These are phyloP conservation scores for Boletellus ananas DNA, from an alignment of 768 basidiomycete species.

Conservation along the genomic window DNA sequence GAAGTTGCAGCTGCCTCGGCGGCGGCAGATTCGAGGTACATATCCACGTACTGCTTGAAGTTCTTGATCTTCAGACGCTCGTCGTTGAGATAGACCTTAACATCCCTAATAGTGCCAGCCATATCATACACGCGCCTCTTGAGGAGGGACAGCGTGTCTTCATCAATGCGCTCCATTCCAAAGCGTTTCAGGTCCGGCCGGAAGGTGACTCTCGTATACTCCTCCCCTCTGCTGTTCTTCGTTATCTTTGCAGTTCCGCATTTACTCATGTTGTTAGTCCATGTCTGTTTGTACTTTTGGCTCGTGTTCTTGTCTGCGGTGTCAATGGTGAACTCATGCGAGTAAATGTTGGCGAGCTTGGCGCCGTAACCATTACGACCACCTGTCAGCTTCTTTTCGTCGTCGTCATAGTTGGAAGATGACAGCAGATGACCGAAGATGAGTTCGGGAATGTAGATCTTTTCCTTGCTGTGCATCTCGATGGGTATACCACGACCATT, in stretches of 20 bases:
- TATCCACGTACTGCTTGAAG: constrained; percentile 96
- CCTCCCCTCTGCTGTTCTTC: constrained; percentile 81
- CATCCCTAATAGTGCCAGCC: constrained; percentile 89
- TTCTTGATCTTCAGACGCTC: constrained; percentile 88
- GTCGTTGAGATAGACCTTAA: constrained; percentile 93
- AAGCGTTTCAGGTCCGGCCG: constrained; percentile 89
- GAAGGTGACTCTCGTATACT: constrained; percentile 92
- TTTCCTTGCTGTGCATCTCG: constrained; percentile 90
- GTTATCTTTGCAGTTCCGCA: constrained; percentile 91
- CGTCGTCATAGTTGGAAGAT: constrained; percentile 96
- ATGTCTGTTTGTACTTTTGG: constrained; percentile 94
- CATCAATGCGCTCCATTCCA: constrained; percentile 88
- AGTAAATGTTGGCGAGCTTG: constrained; percentile 98
- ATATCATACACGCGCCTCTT: constrained; percentile 95
- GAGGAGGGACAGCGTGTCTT: constrained; percentile 83
- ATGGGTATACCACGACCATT: constrained; percentile 96
- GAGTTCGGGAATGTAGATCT: constrained; percentile 93
- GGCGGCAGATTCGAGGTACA: constrained; percentile 80
- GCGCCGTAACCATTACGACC: constrained; percentile 99
- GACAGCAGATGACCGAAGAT: constrained; percentile 96
- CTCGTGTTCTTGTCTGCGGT: constrained; percentile 84
- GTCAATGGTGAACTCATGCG: constrained; percentile 91
- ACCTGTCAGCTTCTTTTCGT: constrained; percentile 97
- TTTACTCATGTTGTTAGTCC: constrained; percentile 89
- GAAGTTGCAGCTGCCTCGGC: constrained; percentile 65